These are phyloP conservation scores for Sporothrix inflata DNA, from an alignment of 2,329 filamentous ascomycete genomes.

Conservation along the genomic window DNA sequence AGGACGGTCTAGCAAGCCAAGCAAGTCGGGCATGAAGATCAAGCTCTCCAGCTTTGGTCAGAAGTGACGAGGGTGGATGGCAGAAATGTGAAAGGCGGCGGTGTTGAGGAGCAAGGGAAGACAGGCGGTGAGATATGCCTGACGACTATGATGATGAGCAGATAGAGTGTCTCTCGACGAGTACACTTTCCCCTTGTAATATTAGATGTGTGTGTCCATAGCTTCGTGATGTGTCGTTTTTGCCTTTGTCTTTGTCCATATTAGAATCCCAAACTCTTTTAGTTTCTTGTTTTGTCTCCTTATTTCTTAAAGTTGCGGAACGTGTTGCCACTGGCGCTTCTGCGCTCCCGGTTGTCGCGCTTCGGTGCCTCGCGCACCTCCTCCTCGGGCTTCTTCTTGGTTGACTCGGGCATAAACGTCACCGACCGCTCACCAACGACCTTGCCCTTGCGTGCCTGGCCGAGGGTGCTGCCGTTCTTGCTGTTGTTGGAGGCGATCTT, in stretches of 20 bases:
- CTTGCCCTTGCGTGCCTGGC: constrained; percentile 46
- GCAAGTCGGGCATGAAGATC: constrained; percentile 26
- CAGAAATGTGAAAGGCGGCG: neutral
- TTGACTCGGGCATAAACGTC: constrained; percentile 69
- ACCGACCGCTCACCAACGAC: constrained; percentile 67
- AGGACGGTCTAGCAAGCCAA: constrained; percentile 37
- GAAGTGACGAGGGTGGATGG: constrained; percentile 35
- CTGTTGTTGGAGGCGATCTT: constrained; percentile 41
- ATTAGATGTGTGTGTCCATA: constrained; percentile 5
- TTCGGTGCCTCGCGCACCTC: constrained; percentile 42
- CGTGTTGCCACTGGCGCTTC: constrained; percentile 76
- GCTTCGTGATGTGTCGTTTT: neutral
- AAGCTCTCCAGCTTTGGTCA: constrained; percentile 37
- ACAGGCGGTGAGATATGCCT: neutral
- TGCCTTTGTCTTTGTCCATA: neutral
- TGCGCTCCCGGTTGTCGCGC: constrained; percentile 50
- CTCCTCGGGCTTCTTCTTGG: constrained; percentile 51
- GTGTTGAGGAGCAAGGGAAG: neutral
- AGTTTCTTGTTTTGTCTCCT: neutral
- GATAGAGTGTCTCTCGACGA: neutral
- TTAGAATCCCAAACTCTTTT: neutral
- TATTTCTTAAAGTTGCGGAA: constrained; percentile 62
- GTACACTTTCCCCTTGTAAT: neutral
- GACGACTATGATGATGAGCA: neutral
- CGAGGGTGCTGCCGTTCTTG: constrained; percentile 34